Evolutionary conservation across 208 protist species (phyloP), one percentile per base, ranked within the genome.

Genomic region (Leptomonas seymouri): DNA sequence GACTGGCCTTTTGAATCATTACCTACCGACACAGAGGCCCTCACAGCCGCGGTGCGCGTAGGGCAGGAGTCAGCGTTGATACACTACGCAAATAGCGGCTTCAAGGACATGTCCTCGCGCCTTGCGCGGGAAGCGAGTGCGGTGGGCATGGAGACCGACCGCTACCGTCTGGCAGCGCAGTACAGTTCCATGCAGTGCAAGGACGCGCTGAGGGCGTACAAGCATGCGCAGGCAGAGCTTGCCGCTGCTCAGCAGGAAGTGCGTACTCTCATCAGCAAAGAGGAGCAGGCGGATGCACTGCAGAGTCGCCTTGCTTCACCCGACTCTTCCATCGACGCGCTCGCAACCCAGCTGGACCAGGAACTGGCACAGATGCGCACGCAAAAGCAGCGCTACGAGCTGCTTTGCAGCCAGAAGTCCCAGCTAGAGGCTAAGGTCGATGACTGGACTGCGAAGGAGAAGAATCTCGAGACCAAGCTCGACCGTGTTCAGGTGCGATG

Each of bases 281-380:
- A 31, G 21, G 48, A 12, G n/a, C 20, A 9, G 27, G 18, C 2
- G 14, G 42, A 2, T 14, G 23, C 27, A 12, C 9, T 39, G 34
- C 34, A 39, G 3, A 21, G 5, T 27, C 18, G 42, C 1, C 21
- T 14, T 41, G 25, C 44, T 27, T 1, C 58, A 8, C 21, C 44
- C 2, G 50, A 61, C 16, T 14, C 58, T 18, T 46, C 68, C 3
- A n/a, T 42, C 1, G 59, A 14, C n/a, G 42, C 34, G 7, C 42
- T 67, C 5, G 58, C 60, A 8, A 16, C 62, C 9, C 39, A 67
- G n/a, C 36, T 74, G n/a, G 53, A 63, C 28, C 27, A 58, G 18
- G 53, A 67, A 44, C 44, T 64, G 27, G 45, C 53, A 25, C 48
- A n/a, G 15, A 69, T 76, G 62, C 71, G 62, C 50, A 27, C 30